Evolutionary conservation across 331 rosid species (phyloP), one percentile per base, ranked within the genome.

Genomic region (Telfairia occidentalis): DNA sequence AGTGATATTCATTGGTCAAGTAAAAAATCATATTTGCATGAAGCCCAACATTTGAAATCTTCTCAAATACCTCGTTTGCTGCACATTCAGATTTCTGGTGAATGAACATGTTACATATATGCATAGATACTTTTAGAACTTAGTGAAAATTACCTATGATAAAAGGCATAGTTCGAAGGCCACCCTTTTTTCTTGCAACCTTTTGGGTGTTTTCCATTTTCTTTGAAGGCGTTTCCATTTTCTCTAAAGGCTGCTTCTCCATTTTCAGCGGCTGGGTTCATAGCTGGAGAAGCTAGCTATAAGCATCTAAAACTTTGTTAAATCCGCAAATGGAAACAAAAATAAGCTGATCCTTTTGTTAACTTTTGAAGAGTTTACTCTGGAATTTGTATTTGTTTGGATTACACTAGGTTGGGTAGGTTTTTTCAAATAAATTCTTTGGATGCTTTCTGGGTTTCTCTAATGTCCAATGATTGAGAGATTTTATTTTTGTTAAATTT

Each of bases 21-120:
- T 89, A 91, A 43, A 78, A 3, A 19, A 80, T 84, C 94, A 93
- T 89, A 73, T 91, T 89, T 21, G 84, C 84, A 35, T 80, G 91
- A 26, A 91, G 90, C 26, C 97, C 97, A 37, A 64, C 32, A 46
- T 50, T 85, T 53, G 98, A 88, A 59, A 91, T 87, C 82, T 87
- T 91, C 72, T 89, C 92, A 58, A 93, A 77, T 26, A 84, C 13
- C 86, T 90, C 96, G 9, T 90, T 93, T 54, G 87, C 96, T 92
- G 89, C 69, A 81, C 21, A 52, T 9, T 65, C 8, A 5, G 12
- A 48, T 9, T 32, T 13, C 16, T 5, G 23, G 35, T 9, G 5
- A 8, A 32, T 16, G 32, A 72, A 18, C 46, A 19, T 29, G 21
- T 49, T 3, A 16, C 19, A 28, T 30, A 72, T 19, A 72, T 28